Percentiles rank a stretch among this genome's conserved stretches.
These are phyloP conservation scores for Xylaria digitata DNA, from an alignment of 2,329 filamentous ascomycete genomes.

Conservation along the genomic window DNA sequence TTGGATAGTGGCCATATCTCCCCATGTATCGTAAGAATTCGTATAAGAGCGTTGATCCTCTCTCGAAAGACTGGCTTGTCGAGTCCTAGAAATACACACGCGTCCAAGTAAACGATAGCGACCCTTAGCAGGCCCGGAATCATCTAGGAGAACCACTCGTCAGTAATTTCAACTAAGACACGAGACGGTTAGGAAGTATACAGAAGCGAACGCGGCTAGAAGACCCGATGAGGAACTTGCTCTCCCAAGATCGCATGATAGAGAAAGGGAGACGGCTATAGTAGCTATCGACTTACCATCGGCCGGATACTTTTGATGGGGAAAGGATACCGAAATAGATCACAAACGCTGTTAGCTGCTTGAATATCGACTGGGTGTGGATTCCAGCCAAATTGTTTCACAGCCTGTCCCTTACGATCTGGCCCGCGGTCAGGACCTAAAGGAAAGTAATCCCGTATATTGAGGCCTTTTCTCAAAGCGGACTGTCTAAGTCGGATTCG, in stretches of 20 bases:
- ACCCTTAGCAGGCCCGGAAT: slow-evolving; percentile 43
- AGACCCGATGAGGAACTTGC: neutral
- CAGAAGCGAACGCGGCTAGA: neutral
- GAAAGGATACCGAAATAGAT: slow-evolving; percentile 49
- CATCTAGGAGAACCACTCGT: slow-evolving; percentile 30
- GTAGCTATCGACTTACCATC: slow-evolving; percentile 27
- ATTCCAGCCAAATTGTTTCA: slow-evolving; percentile 49
- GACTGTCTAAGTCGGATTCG: slow-evolving; percentile 47
- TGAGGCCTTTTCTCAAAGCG: slow-evolving; percentile 44
- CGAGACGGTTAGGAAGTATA: too few relatives aligned
- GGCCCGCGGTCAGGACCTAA: slow-evolving; percentile 46
- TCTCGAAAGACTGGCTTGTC: slow-evolving; percentile 50
- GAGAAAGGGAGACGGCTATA: neutral
- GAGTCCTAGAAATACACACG: slow-evolving; percentile 50
- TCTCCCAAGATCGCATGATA: too few relatives aligned
- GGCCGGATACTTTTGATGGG: slow-evolving; percentile 48
- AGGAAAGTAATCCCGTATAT: slow-evolving; percentile 48
- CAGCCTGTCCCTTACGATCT: slow-evolving; percentile 44
- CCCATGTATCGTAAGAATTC: slow-evolving; percentile 49
- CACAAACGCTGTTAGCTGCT: slow-evolving; percentile 49
- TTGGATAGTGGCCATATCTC: slow-evolving; percentile 52
- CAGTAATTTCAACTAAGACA: neutral
- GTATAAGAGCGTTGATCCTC: slow-evolving; percentile 49
- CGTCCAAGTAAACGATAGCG: slow-evolving; percentile 50
- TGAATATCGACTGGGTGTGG: slow-evolving; percentile 49